Percentiles rank a stretch among this genome's conserved stretches.
phyloP scores from a whole-genome alignment of 345 rosid genomes.

The Pugionium dolabratum region DNA sequence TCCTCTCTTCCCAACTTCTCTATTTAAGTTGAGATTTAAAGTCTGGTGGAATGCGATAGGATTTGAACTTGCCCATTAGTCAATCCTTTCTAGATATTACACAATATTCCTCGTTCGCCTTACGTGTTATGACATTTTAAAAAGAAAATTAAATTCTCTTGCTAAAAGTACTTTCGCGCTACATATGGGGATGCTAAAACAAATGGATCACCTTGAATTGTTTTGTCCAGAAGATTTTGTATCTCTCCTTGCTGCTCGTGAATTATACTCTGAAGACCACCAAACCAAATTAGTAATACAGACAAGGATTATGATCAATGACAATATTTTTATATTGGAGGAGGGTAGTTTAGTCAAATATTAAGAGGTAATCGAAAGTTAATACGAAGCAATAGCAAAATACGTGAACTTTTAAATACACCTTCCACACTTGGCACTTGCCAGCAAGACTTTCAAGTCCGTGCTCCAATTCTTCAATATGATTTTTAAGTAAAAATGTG shows the following conservation, averaged over 20 bases:
- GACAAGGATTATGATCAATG: slow-evolving; percentile 19
- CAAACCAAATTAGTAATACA: slow-evolving; percentile 39
- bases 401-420: slow-evolving; percentile 31
- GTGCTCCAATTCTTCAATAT: slow-evolving; percentile 71
- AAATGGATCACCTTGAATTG: slow-evolving; percentile 70
- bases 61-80: slow-evolving; percentile 16
- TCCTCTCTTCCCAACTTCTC: slow-evolving; percentile 14
- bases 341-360: slow-evolving; percentile 23
- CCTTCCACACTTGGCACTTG: slow-evolving; percentile 71
- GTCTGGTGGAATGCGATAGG: slow-evolving; percentile 13
- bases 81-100: slow-evolving; percentile 20
- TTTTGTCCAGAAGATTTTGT: slow-evolving; percentile 76
- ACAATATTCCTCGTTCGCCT: slow-evolving; percentile 10
- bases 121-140: slow-evolving; percentile 2
- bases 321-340: slow-evolving; percentile 12
- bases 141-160: background rate
- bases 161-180: background rate
- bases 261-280: slow-evolving; percentile 54
- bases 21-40: slow-evolving; percentile 12
- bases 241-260: slow-evolving; percentile 59
- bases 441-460: slow-evolving; percentile 59
- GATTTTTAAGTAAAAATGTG: slow-evolving; percentile 54
- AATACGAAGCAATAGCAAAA: slow-evolving; percentile 24
- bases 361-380: slow-evolving; percentile 4
- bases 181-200: slow-evolving; percentile 12